A percentile compares a stretch with the other conserved stretches of the same genome.
Evolutionary conservation across 495 filamentous ascomycete species (phyloP).

Genomic region (Penicillium bialowiezense): DNA sequence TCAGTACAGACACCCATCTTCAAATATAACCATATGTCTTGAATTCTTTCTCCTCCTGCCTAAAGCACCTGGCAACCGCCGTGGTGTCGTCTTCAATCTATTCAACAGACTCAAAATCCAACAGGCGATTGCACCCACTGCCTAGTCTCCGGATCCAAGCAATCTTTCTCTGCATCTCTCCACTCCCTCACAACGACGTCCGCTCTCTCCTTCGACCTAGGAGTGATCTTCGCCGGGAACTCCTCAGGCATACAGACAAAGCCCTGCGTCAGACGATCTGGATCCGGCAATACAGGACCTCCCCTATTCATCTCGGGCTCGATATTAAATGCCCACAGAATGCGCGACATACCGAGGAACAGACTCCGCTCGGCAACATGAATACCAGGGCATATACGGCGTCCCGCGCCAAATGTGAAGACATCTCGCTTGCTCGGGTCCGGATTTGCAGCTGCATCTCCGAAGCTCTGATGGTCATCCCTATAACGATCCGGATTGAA

Average conservation of each 20-base stretch:
- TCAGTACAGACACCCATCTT: too few relatives aligned
- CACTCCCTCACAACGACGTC: constrained; percentile 36
- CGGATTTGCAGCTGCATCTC: constrained; percentile 39
- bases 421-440: constrained; percentile 30
- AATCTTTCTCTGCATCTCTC: constrained; percentile 9
- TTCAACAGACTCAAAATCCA: neutral
- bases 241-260: constrained; percentile 40
- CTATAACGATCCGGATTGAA: constrained; percentile 56
- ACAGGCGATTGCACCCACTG: constrained; percentile 18
- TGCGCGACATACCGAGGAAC: constrained; percentile 48
- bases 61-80: too few relatives aligned
- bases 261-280: constrained; percentile 30
- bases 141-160: constrained; percentile 18
- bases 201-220: constrained; percentile 25
- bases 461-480: constrained; percentile 19
- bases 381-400: constrained; percentile 31
- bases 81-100: too few relatives aligned
- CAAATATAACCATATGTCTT: too few relatives aligned
- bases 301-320: constrained; percentile 15
- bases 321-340: constrained; percentile 53
- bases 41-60: too few relatives aligned
- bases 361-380: constrained; percentile 39
- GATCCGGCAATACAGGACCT: constrained; percentile 15
- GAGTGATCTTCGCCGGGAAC: constrained; percentile 28
- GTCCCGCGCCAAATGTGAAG: constrained; percentile 30